Evolutionary conservation across 768 basidiomycete genomes (phyloP).

Genomic region (Boletus pseudo-olivaceus): DNA sequence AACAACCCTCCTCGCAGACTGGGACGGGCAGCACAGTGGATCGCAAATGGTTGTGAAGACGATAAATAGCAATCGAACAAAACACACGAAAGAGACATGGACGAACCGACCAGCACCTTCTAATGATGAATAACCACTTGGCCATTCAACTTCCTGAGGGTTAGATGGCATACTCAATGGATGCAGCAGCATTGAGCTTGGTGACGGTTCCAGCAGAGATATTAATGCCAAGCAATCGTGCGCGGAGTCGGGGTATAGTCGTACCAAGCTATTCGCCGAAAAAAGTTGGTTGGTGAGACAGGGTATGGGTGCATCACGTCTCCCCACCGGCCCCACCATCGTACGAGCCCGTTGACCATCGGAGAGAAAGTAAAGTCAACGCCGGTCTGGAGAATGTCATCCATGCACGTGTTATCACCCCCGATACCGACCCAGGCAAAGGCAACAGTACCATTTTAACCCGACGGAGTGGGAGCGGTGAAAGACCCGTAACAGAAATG

Average conservation of each 20-base stretch:
- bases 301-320: neutral
- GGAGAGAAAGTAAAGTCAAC: neutral
- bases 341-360: neutral
- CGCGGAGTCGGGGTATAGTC: neutral
- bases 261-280: constrained; percentile 4
- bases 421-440: constrained; percentile 7
- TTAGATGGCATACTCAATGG: neutral
- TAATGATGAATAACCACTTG: neutral
- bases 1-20: neutral
- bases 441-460: neutral
- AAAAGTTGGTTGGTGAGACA: neutral
- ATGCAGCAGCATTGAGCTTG: neutral
- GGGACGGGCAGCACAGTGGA: neutral
- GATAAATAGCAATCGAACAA: neutral
- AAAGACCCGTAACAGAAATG: neutral
- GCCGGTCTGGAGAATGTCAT: neutral
- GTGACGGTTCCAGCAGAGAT: constrained; percentile 4
- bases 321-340: too few relatives aligned
- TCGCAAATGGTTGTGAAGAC: neutral
- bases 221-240: neutral
- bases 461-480: neutral
- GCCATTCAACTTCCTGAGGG: neutral
- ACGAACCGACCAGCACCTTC: neutral
- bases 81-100: neutral
- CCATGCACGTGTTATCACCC: neutral